Base-by-base conservation (phyloP, 2,329 filamentous ascomycete species). In the Capronia epimyces region DNA sequence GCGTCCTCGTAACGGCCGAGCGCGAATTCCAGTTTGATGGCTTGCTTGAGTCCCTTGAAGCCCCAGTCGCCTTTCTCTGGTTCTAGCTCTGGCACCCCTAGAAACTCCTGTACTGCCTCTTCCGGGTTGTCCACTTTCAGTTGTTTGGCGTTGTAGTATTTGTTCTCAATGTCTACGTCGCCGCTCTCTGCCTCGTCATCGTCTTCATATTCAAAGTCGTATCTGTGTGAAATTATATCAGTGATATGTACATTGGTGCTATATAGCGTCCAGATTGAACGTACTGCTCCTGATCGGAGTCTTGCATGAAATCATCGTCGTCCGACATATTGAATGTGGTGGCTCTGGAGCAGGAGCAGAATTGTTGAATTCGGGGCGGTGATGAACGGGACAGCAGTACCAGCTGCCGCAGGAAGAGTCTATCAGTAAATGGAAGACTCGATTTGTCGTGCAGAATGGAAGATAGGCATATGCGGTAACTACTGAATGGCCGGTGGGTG, bases 91-190 rank as follows among this genome's bases (percentile, higher is more conserved):
- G 89, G 89, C 57, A 98, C 85, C 25, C 82, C 86, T n/a, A 97
- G 74, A 64, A 98, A 98, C 67, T 97, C 91, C 29, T 84, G 82
- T 49, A 98, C 86, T 1, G 93, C 93, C 61, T 89, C 89, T 64
- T 93, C 82, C 0, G 91, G 89, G 51, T 90, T 89, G 56, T 84
- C 84, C 37, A 77, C 76, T 75, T 97, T 98, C 67, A 95, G 83
- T 73, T 97, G 91, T 72, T 98, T 98, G 37, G 93, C 93, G 71
- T 96, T 97, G 78, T 97, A 98, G 76, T 98, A 98, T 73, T 95
- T 96, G 76, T 98, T 98, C 69, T 98, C 93, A 67, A 97, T 94
- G 61, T 91, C 89, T 63, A 96, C 87, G 67, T 96, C 89, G 51
- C 84, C 89, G 25, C 80, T 82, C 51, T 95, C 85, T 37, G 94